A percentile compares a stretch with the other conserved stretches of the same genome.
These are phyloP conservation scores for Incumbomyces lentus DNA, from an alignment of 2,329 filamentous ascomycete genomes.

Conservation along the genomic window DNA sequence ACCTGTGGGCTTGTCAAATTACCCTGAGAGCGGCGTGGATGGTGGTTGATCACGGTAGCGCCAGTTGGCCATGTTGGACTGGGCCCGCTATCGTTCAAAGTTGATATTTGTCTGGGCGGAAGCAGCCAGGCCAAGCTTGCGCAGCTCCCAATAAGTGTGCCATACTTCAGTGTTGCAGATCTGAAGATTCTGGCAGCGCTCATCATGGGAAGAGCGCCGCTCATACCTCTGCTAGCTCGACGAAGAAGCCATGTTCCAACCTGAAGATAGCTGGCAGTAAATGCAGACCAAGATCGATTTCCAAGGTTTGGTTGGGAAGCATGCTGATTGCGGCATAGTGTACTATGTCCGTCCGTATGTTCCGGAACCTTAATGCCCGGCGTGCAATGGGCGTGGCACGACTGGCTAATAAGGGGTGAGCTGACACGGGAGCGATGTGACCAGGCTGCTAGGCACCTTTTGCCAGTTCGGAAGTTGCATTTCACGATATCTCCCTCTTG, in stretches of 20 bases:
- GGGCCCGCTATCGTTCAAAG: constrained; percentile 14
- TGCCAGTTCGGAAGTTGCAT: too few species aligned
- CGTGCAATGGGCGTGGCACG: too few species aligned
- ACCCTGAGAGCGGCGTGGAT: constrained; percentile 10
- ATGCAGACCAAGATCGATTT: neutral
- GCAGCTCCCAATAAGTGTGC: constrained; percentile 11
- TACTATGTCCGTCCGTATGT: too few species aligned
- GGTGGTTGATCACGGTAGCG: constrained; percentile 10
- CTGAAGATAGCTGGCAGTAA: neutral
- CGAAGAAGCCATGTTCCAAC: too few species aligned
- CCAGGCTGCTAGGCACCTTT: too few species aligned
- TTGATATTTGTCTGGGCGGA: constrained; percentile 6
- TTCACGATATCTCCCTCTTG: too few species aligned
- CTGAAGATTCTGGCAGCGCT: constrained; percentile 17
- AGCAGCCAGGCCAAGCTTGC: constrained; percentile 10
- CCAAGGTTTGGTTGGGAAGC: too few species aligned
- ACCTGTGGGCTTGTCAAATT: constrained; percentile 6
- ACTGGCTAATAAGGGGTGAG: too few species aligned
- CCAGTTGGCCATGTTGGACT: constrained; percentile 7
- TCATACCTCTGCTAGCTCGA: neutral
- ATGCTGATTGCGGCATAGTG: too few species aligned
- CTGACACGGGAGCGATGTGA: too few species aligned
- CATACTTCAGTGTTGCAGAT: constrained; percentile 9
- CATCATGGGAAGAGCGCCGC: constrained; percentile 19
- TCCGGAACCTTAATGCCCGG: too few species aligned